Percentiles rank a stretch among this genome's conserved stretches.
These are phyloP conservation scores for Papiliotrema fonsecae DNA, from an alignment of 1,284 basidiomycete genomes.

Conservation along the genomic window DNA sequence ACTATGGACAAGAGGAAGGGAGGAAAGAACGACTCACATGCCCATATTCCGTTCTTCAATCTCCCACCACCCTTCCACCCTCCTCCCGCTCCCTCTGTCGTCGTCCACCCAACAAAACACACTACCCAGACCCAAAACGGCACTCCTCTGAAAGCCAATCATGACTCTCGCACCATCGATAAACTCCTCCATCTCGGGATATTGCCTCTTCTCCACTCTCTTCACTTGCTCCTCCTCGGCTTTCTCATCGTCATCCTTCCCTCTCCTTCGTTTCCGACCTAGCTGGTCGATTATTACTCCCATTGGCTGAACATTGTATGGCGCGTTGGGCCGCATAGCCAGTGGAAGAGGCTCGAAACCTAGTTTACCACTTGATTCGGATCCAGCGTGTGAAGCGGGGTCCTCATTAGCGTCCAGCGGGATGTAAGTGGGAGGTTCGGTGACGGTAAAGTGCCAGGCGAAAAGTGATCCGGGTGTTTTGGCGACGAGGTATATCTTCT, in stretches of 20 bases:
- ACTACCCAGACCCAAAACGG: constrained; percentile 38
- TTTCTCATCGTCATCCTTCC: neutral
- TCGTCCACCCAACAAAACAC: constrained; percentile 44
- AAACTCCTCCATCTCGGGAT: constrained; percentile 1
- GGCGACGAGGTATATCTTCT: constrained; percentile 45
- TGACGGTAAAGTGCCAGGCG: constrained; percentile 13
- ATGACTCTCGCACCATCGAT: constrained; percentile 5
- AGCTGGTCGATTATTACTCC: constrained; percentile 1
- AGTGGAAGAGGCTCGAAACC: constrained; percentile 15
- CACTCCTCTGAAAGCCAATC: constrained; percentile 25
- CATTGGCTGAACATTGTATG: constrained; percentile 9
- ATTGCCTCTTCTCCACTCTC: constrained; percentile 2
- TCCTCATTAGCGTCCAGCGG: neutral
- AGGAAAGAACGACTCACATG: constrained; percentile 1
- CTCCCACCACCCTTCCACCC: constrained; percentile 38
- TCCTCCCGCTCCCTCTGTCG: constrained; percentile 18
- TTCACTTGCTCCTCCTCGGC: neutral
- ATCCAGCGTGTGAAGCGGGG: neutral
- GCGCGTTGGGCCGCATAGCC: constrained; percentile 10
- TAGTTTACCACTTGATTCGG: neutral
- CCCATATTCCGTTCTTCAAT: constrained; percentile 31
- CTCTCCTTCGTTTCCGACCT: neutral
- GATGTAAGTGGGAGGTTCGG: neutral
- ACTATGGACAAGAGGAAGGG: no score
- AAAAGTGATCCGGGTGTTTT: constrained; percentile 33